A percentile compares a stretch with the other conserved stretches of the same genome.
Evolutionary conservation across 2,329 filamentous ascomycete species (phyloP).

Genomic region (Beauveria bassiana): DNA sequence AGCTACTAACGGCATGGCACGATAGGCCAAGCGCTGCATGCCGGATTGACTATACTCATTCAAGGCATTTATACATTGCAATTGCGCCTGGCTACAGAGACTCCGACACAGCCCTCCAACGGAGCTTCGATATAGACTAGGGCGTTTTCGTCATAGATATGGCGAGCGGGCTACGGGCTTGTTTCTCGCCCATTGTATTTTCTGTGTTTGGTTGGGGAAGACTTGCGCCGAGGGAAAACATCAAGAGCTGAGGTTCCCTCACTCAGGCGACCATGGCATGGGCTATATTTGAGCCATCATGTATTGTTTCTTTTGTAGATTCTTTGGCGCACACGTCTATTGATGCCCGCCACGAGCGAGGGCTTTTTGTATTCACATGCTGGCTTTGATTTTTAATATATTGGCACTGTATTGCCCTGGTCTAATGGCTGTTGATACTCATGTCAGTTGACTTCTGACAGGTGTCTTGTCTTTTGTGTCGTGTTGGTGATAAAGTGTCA

Average conservation of each 20-base stretch:
- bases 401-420: too few species aligned
- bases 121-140: slow-evolving; percentile 1
- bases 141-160: slow-evolving; percentile 1
- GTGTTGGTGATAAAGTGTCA: too few species aligned
- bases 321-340: background rate
- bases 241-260: slow-evolving; percentile 13
- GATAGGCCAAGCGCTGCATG: background rate
- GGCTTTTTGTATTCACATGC: background rate
- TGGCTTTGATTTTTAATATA: too few species aligned
- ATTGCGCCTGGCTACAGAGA: slow-evolving; percentile 1
- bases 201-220: background rate
- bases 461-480: too few species aligned
- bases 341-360: background rate
- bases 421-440: too few species aligned
- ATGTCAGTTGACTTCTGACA: too few species aligned
- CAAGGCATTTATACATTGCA: background rate
- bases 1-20: background rate
- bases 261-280: background rate
- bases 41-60: background rate
- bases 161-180: background rate
- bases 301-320: slow-evolving; percentile 4
- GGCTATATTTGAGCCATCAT: background rate
- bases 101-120: background rate
- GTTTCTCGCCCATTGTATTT: background rate
- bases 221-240: slow-evolving; percentile 6